These are phyloP conservation scores for Lithohypha guttulata DNA, from an alignment of 2,329 filamentous ascomycete genomes.

Conservation along the genomic window DNA sequence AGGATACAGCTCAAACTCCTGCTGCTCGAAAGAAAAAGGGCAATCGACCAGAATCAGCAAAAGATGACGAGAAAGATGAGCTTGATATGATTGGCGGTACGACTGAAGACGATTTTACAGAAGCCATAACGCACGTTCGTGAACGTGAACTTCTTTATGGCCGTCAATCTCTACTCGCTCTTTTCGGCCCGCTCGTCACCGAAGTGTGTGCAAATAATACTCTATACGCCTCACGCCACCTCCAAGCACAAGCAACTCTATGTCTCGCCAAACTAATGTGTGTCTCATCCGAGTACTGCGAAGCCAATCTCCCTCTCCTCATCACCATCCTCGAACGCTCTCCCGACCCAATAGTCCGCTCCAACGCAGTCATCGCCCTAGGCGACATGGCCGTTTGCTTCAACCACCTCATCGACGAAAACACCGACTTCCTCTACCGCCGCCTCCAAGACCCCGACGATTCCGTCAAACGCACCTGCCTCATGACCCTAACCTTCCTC, in stretches of 20 bases:
- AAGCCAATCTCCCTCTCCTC: conserved; percentile 78
- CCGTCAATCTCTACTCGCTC: conserved; percentile 69
- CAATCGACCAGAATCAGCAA: conserved; percentile 36
- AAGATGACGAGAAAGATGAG: conserved; percentile 65
- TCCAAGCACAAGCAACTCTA: conserved; percentile 86
- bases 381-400: conserved; percentile 99
- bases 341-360: conserved; percentile 80
- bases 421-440: conserved; percentile 94
- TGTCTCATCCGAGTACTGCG: conserved; percentile 92
- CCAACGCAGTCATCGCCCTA: conserved; percentile 91
- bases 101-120: conserved; percentile 85
- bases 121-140: conserved; percentile 73
- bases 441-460: conserved; percentile 78
- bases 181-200: conserved; percentile 81
- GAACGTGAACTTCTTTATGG: conserved; percentile 79
- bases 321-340: conserved; percentile 98
- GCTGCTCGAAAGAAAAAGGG: conserved; percentile 37
- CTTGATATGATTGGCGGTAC: conserved; percentile 94
- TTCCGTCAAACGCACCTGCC: conserved; percentile 89
- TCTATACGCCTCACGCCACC: conserved; percentile 73
- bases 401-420: conserved; percentile 98
- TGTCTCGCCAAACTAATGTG: conserved; percentile 99
- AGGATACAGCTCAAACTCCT: conserved; percentile 27
- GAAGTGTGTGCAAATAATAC: conserved; percentile 95
- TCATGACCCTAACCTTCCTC: conserved; percentile 96